A percentile compares a stretch with the other conserved stretches of the same genome.
Evolutionary conservation across 495 filamentous ascomycete genomes (phyloP).

Genomic region (Neurospora sp.): DNA sequence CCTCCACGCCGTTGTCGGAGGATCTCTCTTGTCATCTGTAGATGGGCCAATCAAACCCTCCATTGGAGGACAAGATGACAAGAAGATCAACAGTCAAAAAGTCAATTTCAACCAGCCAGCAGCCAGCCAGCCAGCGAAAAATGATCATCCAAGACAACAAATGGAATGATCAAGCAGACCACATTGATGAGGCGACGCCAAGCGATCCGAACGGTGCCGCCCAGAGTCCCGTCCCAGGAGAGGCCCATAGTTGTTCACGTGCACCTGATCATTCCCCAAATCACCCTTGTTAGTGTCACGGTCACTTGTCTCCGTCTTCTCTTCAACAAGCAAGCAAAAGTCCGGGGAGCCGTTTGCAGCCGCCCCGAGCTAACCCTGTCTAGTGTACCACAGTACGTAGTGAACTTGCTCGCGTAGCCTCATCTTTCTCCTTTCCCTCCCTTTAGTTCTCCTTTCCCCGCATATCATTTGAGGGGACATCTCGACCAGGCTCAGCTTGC

Average conservation of each 20-base stretch:
- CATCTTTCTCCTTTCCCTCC: not conserved
- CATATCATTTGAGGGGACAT: not conserved
- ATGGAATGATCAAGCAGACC: not conserved
- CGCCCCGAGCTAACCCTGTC: constrained; percentile 7
- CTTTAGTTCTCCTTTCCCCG: not conserved
- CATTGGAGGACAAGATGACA: not conserved
- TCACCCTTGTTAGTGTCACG: not conserved
- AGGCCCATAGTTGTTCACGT: constrained; percentile 17
- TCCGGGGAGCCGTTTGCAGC: constrained; percentile 18
- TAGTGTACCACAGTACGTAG: too few species aligned
- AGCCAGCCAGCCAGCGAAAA: not conserved
- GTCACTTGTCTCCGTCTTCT: not conserved
- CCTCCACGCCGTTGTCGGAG: not conserved
- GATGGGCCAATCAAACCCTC: not conserved
- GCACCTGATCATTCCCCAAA: constrained; percentile 13
- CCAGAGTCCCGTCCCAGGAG: not conserved
- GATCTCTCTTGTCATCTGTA: not conserved
- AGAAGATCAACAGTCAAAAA: not conserved
- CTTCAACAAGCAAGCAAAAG: not conserved
- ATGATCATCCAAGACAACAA: not conserved
- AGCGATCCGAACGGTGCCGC: not conserved
- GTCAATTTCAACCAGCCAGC: not conserved
- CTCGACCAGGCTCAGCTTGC: not conserved
- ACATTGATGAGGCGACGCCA: not conserved
- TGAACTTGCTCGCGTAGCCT: not conserved